Conservation (phyloP, 768 basidiomycete genomes). For the Piloderma croceum region DNA sequence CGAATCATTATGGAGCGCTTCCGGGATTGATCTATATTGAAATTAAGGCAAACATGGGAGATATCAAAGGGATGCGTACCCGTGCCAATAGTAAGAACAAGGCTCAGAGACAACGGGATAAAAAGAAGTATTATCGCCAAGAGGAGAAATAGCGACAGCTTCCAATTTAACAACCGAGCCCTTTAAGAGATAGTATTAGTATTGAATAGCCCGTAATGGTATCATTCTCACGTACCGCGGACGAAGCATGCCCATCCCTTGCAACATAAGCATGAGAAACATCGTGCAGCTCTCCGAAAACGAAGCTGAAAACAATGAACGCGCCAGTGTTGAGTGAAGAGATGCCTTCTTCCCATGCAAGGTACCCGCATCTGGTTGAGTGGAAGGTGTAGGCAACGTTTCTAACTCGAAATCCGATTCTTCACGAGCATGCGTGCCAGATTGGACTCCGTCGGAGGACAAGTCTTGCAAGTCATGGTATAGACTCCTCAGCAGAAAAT, state of each 20-base stretch:
- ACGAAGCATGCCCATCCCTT: constrained; percentile 52
- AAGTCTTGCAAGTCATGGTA: constrained; percentile 54
- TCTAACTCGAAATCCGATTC: constrained; percentile 34
- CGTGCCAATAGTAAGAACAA: constrained; percentile 46
- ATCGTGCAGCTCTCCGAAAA: constrained; percentile 73
- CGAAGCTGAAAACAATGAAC: constrained; percentile 58
- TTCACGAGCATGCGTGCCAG: constrained; percentile 9
- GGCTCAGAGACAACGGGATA: constrained; percentile 57
- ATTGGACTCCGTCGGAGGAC: too few relatives aligned
- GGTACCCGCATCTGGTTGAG: constrained; percentile 14
- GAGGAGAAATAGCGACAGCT: constrained; percentile 55
- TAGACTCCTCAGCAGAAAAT: constrained; percentile 51
- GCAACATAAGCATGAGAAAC: constrained; percentile 68
- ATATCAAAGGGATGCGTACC: neutral
- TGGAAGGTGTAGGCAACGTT: constrained; percentile 33
- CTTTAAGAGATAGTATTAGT: constrained; percentile 27
- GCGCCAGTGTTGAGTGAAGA: constrained; percentile 52
- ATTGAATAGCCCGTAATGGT: constrained; percentile 4
- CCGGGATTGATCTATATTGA: constrained; percentile 11
- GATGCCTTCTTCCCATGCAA: constrained; percentile 15
- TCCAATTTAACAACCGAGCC: constrained; percentile 63
- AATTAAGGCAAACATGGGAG: constrained; percentile 1
- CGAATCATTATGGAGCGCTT: constrained; percentile 26
- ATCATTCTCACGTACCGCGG: constrained; percentile 39
- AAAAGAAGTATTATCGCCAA: constrained; percentile 58